A percentile compares a stretch with the other conserved stretches of the same genome.
phyloP scores from a whole-genome alignment of 768 basidiomycete genomes.

The Solioccasus polychromus region DNA sequence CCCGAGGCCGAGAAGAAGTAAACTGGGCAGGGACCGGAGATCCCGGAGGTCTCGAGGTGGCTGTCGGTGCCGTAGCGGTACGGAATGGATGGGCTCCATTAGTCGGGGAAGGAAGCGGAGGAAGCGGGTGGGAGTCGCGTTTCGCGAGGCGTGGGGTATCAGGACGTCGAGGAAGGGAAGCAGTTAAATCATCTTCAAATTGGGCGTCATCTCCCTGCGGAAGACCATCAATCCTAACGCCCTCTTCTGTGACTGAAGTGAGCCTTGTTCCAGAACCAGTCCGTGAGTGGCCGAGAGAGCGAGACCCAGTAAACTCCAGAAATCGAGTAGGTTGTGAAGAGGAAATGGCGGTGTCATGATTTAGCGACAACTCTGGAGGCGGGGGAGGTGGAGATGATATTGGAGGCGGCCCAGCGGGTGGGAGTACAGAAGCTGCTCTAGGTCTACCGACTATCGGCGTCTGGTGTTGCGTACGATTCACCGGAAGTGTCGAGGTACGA shows the following conservation, averaged over 20 bases:
- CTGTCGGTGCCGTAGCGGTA: conserved; percentile 20
- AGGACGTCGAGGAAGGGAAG: conserved; percentile 31
- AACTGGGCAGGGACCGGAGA: conserved; percentile 44
- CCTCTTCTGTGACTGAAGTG: conserved; percentile 62
- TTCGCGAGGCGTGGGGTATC: conserved; percentile 43
- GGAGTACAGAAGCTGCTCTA: conserved; percentile 56
- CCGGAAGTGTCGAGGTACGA: conserved; percentile 37
- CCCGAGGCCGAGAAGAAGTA: conserved; percentile 51
- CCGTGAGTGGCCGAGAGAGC: conserved; percentile 52
- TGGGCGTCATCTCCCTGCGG: conserved; percentile 24
- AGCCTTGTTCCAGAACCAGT: conserved; percentile 57
- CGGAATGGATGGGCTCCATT: conserved; percentile 27
- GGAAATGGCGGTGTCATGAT: conserved; percentile 28
- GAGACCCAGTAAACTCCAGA: conserved; percentile 40
- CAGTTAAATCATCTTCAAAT: conserved; percentile 31
- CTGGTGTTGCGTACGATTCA: conserved; percentile 26
- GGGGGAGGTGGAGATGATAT: conserved; percentile 58
- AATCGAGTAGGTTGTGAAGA: conserved; percentile 31
- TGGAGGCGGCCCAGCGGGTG: conserved; percentile 66
- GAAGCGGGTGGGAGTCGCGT: conserved; percentile 62
- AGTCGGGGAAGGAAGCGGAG: conserved; percentile 57
- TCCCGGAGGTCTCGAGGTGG: conserved; percentile 40
- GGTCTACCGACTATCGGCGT: conserved; percentile 37
- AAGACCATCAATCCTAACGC: conserved; percentile 36
- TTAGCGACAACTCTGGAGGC: conserved; percentile 36